A percentile compares a stretch with the other conserved stretches of the same genome.
phyloP scores from a whole-genome alignment of 1,284 basidiomycete species.

The Rhodofomes roseus region DNA sequence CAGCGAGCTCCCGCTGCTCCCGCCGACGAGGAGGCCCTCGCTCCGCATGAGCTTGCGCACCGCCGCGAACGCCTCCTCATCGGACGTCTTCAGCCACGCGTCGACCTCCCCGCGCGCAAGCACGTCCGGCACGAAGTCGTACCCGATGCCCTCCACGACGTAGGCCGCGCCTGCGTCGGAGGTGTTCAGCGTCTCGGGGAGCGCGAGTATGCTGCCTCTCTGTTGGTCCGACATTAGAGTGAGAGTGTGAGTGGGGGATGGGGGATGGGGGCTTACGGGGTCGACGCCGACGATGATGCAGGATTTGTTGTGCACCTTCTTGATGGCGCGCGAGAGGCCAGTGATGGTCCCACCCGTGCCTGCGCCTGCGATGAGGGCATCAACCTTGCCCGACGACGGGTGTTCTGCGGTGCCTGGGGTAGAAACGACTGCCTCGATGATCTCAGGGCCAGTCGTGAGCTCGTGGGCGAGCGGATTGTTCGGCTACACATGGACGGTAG shows the following conservation, averaged over 20 bases:
- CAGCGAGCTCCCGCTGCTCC: slow-evolving; percentile 86
- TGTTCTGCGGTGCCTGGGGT: slow-evolving; percentile 53
- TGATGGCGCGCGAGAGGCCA: slow-evolving; percentile 81
- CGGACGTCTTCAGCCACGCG: slow-evolving; percentile 84
- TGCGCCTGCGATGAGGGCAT: slow-evolving; percentile 84
- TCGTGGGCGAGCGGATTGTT: slow-evolving; percentile 93
- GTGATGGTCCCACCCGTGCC: slow-evolving; percentile 96
- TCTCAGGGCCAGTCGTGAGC: slow-evolving; percentile 84
- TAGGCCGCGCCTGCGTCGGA: slow-evolving; percentile 63
- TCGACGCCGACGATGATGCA: slow-evolving; percentile 85
- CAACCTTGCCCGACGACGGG: slow-evolving; percentile 71
- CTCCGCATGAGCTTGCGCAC: slow-evolving; percentile 78
- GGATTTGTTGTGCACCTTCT: slow-evolving; percentile 69
- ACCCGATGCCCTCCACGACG: slow-evolving; percentile 91
- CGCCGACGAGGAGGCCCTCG: slow-evolving; percentile 90
- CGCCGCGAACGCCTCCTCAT: slow-evolving; percentile 78
- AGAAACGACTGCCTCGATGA: slow-evolving; percentile 68
- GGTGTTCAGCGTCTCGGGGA: slow-evolving; percentile 47
- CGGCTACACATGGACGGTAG: slow-evolving; percentile 27
- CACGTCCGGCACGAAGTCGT: slow-evolving; percentile 88
- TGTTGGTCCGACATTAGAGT: slow-evolving; percentile 23
- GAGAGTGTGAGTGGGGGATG: not conserved
- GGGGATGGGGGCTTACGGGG: slow-evolving; percentile 56
- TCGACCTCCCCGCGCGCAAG: slow-evolving; percentile 62
- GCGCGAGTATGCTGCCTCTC: slow-evolving; percentile 86